Percentiles rank a stretch among this genome's conserved stretches.
phyloP scores from a whole-genome alignment of 768 basidiomycete species.

The Amanita muscaria region DNA sequence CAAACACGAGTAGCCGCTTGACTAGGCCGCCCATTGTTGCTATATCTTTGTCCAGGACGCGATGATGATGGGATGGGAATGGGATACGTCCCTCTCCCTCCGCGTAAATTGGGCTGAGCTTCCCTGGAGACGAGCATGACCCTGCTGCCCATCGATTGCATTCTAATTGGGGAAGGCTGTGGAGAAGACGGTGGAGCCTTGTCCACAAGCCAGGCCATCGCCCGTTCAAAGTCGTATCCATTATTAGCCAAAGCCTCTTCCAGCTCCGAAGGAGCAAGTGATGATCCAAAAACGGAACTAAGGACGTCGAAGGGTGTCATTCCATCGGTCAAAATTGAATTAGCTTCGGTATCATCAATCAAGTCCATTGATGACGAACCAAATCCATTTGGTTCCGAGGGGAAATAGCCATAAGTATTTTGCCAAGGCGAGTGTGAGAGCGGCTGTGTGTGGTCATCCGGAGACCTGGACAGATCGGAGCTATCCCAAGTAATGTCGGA shows the following conservation, averaged over 20 bases:
- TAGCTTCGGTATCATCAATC: conserved; percentile 29
- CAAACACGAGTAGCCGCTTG: conserved; percentile 76
- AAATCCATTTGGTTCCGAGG: conserved; percentile 16
- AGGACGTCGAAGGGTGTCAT: conserved; percentile 99
- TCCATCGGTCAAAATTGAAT: conserved; percentile 68
- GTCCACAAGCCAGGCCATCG: conserved; percentile 93
- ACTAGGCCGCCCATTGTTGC: conserved; percentile 43
- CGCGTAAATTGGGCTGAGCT: conserved; percentile 24
- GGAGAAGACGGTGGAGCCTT: conserved; percentile 45
- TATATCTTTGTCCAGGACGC: conserved; percentile 31
- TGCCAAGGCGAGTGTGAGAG: conserved; percentile 21
- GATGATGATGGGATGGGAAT: conserved; percentile 17
- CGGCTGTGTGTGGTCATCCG: conserved; percentile 36
- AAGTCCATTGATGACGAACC: conserved; percentile 15
- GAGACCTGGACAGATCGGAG: conserved; percentile 39
- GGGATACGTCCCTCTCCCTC: conserved; percentile 30
- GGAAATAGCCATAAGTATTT: conserved; percentile 13
- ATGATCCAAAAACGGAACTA: conserved; percentile 85
- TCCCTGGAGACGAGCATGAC: conserved; percentile 62
- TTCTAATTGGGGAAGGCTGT: conserved; percentile 36
- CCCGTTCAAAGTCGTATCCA: conserved; percentile 90
- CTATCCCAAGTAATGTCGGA: conserved; percentile 53
- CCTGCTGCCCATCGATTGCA: conserved; percentile 59
- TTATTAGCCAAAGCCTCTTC: conserved; percentile 87
- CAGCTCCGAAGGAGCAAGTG: conserved; percentile 81